A percentile compares a stretch with the other conserved stretches of the same genome.
phyloP scores from a whole-genome alignment of 2,329 filamentous ascomycete genomes.

The Hypoxylon sp. region DNA sequence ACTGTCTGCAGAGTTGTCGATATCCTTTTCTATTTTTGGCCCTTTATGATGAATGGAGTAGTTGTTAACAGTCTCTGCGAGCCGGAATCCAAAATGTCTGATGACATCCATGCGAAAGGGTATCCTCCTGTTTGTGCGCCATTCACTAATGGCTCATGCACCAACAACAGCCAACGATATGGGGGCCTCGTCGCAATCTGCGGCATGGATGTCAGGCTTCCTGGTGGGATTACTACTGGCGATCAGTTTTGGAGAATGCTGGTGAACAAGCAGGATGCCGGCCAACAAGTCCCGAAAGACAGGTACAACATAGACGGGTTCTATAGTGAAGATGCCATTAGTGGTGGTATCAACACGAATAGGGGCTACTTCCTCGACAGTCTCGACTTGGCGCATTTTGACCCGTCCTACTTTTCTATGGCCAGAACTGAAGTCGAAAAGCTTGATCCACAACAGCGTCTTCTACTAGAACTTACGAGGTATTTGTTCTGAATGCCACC shows the following conservation, averaged over 20 bases:
- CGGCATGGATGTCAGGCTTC: constrained; percentile 30
- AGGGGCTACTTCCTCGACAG: constrained; percentile 51
- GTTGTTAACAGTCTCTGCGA: too few relatives aligned
- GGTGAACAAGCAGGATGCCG: constrained; percentile 10
- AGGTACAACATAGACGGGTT: constrained; percentile 17
- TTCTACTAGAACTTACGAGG: constrained; percentile 53
- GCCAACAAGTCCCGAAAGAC: constrained; percentile 8
- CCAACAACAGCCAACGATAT: not conserved
- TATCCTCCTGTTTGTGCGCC: too few relatives aligned
- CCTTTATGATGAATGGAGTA: too few relatives aligned
- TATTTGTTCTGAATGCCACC: constrained; percentile 27
- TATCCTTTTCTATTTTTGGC: too few relatives aligned
- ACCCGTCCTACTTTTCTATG: constrained; percentile 48
- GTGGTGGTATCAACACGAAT: constrained; percentile 5
- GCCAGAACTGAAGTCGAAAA: constrained; percentile 45
- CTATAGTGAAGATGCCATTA: not conserved
- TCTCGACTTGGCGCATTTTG: constrained; percentile 44
- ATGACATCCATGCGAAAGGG: too few relatives aligned
- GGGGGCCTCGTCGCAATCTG: constrained; percentile 19
- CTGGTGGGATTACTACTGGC: constrained; percentile 17
- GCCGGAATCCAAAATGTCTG: too few relatives aligned
- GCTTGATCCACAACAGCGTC: constrained; percentile 54
- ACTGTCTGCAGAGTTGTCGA: too few relatives aligned
- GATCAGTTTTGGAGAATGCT: constrained; percentile 24
- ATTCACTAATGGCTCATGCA: too few relatives aligned